Evolutionary conservation across 257 asterid genomes (phyloP).

Genomic region (Rhazya stricta): DNA sequence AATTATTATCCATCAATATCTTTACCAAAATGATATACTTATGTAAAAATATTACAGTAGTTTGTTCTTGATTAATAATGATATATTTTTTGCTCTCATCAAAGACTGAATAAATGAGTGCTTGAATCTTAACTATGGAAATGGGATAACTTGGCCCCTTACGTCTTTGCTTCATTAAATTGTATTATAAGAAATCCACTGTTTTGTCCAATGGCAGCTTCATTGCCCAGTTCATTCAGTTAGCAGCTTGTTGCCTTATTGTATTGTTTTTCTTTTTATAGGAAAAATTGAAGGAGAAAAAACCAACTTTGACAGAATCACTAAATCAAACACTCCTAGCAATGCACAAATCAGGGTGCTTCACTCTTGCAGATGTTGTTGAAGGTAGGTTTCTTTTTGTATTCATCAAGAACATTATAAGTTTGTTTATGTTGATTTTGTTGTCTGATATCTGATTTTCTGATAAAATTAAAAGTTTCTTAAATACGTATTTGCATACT

Average conservation of each 20-base stretch:
- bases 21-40: not conserved
- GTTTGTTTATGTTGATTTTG: not conserved
- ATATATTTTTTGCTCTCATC: no score
- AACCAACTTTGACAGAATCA: conserved; percentile 73
- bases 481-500: not conserved
- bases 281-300: conserved; percentile 99
- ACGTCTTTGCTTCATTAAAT: not conserved
- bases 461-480: not conserved
- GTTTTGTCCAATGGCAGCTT: not conserved
- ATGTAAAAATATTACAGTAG: not conserved
- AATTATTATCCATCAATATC: not conserved
- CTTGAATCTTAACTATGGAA: not conserved
- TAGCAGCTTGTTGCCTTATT: conserved; percentile 9
- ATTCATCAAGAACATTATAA: not conserved
- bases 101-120: not conserved
- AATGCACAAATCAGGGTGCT: conserved; percentile 93
- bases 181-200: not conserved
- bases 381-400: conserved; percentile 62
- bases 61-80: not conserved
- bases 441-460: not conserved
- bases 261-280: conserved; percentile 23
- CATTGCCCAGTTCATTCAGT: not conserved
- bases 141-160: not conserved
- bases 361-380: conserved; percentile 70
- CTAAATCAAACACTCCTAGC: conserved; percentile 91